Conservation (phyloP, 108 stramenopile genomes). For the Skeletonema costatum region DNA sequence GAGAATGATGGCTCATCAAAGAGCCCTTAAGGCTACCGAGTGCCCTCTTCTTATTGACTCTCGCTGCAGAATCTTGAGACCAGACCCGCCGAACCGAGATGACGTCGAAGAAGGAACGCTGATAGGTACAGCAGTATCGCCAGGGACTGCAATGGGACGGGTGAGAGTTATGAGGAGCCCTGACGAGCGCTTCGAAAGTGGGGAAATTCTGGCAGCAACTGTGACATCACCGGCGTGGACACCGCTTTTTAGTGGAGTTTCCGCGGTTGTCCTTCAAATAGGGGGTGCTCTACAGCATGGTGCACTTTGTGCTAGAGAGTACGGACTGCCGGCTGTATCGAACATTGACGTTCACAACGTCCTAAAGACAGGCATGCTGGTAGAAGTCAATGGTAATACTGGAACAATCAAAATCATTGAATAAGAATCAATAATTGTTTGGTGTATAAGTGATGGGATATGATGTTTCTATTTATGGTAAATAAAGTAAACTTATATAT, state of each 20-base stretch:
- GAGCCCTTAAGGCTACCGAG: slow-evolving; percentile 22
- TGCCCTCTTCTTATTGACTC: slow-evolving; percentile 32
- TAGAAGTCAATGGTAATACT: slow-evolving; percentile 26
- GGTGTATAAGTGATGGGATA: too few species aligned
- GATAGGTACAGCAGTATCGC: slow-evolving; percentile 22
- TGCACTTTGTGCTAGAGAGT: slow-evolving; percentile 33
- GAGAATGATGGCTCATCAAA: slow-evolving; percentile 10
- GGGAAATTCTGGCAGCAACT: slow-evolving; percentile 23
- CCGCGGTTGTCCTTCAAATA: slow-evolving; percentile 24
- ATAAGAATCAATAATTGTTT: neutral
- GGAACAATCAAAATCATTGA: slow-evolving; percentile 26
- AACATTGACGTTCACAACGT: slow-evolving; percentile 18
- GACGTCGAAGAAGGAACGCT: slow-evolving; percentile 6
- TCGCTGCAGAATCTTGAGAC: slow-evolving; percentile 31
- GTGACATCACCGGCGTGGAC: slow-evolving; percentile 34
- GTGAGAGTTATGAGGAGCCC: slow-evolving; percentile 17
- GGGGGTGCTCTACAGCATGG: slow-evolving; percentile 36
- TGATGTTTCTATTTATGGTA: too few species aligned
- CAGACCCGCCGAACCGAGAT: slow-evolving; percentile 6
- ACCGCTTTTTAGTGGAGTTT: slow-evolving; percentile 25
- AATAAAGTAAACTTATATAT: too few species aligned
- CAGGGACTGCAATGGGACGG: slow-evolving; percentile 19
- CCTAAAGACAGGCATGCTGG: slow-evolving; percentile 29
- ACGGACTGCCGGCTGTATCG: slow-evolving; percentile 25
- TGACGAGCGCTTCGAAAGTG: slow-evolving; percentile 17